Base-by-base conservation (phyloP, 75 land plant species). In the Pinus albicaulis region DNA sequence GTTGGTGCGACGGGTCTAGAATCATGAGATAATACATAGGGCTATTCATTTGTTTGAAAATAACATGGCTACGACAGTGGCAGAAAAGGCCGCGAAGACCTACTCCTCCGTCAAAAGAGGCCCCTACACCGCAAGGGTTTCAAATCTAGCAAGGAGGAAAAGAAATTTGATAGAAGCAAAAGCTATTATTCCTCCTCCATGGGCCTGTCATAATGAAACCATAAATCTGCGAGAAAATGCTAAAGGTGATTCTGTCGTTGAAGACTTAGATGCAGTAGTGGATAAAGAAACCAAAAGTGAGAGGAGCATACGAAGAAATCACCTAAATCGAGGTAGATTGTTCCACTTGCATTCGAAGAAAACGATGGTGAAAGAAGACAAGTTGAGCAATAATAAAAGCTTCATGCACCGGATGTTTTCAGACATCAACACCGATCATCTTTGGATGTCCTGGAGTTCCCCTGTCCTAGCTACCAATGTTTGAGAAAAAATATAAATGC, bases 1-100 rank as follows among this genome's bases (percentile, higher is more conserved):
- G 71, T 11, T 60, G 86, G 57, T 90, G 92, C 90, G 87, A 85
- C 69, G 82, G 84, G 13, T 90, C 13, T 88, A 86, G 6, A 88
- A 84, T 25, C 87, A 90, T 5, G 82, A 90, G 16, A 74, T 83
- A 23, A 90, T 90, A 13, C 89, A 87, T 28, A 72, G 81, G 34
- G 79, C 82, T 53, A 76, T 90, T 56, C 90, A 90, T 38, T 83
- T 83, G 13, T 77, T 73, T 41, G 90, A 90, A 69, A 86, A 81
- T 19, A 84, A 84, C 57, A 63, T 85, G 69, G n/a, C 56, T 38
- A 58, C 26, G 13, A 20, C 8, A 38, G 76, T 28, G 57, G 73
- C 77, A 58, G 56, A 60, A 2, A n/a, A 68, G 38, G 22, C 64
- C 36, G 53, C 34, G 70, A 72, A 56, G 34, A 41, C 84, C 53